Evolutionary conservation across 2,329 filamentous ascomycete genomes (phyloP).

Genomic region (Beauveria caledonica): DNA sequence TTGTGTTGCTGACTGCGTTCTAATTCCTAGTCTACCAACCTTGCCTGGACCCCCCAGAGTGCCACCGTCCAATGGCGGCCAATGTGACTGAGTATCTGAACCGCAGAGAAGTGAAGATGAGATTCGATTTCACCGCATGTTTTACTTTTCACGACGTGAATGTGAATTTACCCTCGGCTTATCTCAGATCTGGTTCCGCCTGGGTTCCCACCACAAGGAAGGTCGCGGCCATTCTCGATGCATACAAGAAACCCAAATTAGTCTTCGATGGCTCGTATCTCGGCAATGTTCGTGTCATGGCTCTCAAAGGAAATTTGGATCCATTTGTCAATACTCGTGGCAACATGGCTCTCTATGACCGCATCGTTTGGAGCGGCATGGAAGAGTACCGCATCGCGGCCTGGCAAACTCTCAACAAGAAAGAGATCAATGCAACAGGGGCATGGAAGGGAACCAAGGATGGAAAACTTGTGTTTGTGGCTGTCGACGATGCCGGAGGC

Average conservation of each 20-base stretch:
- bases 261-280: conserved; percentile 6
- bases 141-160: conserved; percentile 81
- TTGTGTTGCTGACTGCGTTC: not conserved
- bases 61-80: conserved; percentile 13
- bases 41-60: conserved; percentile 10
- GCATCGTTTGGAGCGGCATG: conserved; percentile 35
- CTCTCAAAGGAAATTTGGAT: conserved; percentile 20
- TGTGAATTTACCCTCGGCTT: conserved; percentile 73
- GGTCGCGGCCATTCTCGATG: conserved; percentile 14
- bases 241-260: conserved; percentile 6
- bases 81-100: conserved; percentile 20
- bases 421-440: conserved; percentile 8
- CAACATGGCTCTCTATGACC: conserved; percentile 28
- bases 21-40: conserved; percentile 7
- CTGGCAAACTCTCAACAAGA: conserved; percentile 13
- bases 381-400: conserved; percentile 30
- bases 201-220: conserved; percentile 10
- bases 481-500: conserved; percentile 16
- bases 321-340: conserved; percentile 18
- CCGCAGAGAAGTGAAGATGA: conserved; percentile 13
- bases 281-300: conserved; percentile 16
- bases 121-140: conserved; percentile 47
- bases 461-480: conserved; percentile 18
- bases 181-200: not conserved
- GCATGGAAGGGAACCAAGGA: conserved; percentile 15